Percentiles rank a stretch among this genome's conserved stretches.
Conservation (phyloP, 441 rosid genomes). For the Pelargonium myrrhifolium region DNA sequence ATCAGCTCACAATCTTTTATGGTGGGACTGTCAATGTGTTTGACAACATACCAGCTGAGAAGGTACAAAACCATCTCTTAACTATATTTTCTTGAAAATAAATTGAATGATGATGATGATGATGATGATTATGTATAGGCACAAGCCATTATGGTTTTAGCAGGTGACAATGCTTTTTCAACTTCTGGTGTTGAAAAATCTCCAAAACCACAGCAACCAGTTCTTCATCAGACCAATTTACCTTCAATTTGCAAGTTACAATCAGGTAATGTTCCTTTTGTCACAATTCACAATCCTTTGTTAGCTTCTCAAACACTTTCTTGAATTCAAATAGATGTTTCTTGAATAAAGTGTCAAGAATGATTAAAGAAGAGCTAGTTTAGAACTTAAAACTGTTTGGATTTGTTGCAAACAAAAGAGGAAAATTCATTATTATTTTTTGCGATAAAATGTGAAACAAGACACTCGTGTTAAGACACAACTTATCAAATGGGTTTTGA, state of each 20-base stretch:
- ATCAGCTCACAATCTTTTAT: constrained; percentile 40
- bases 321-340: background rate
- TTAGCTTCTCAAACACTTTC: background rate
- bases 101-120: no score
- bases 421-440: no score
- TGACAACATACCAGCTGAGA: constrained; percentile 31
- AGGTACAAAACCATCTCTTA: constrained; percentile 23
- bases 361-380: no score
- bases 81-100: no score
- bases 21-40: constrained; percentile 33
- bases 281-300: background rate
- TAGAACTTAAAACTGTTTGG: no score
- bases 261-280: constrained; percentile 8
- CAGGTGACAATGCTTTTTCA: constrained; percentile 24
- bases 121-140: constrained; percentile 25
- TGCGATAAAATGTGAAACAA: no score
- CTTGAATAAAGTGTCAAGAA: background rate
- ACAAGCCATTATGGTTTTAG: constrained; percentile 33
- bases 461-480: no score
- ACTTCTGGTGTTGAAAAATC: constrained; percentile 9
- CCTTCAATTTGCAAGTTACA: constrained; percentile 19
- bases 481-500: background rate
- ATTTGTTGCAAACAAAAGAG: no score
- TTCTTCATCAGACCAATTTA: constrained; percentile 3
- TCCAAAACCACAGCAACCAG: constrained; percentile 9